Evolutionary conservation across 2,329 filamentous ascomycete genomes (phyloP), one percentile per base, ranked within the genome.

Genomic region (Penicillium hordei): DNA sequence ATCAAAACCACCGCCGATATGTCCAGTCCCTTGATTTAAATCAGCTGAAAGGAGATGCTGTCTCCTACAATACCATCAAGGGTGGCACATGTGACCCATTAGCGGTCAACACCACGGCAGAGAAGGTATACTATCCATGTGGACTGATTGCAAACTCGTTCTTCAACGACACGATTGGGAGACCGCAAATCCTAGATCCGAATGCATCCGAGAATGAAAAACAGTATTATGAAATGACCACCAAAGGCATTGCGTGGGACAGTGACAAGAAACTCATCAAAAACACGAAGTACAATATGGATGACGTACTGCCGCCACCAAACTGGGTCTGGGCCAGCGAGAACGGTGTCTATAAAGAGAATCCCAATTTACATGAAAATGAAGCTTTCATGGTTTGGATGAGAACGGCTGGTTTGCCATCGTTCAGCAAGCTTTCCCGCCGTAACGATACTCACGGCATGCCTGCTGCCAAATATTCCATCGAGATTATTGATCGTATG

Each of bases 311-410:
- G 0, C 92, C 93, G 0, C 94, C 94, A 1, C 92, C 90, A 4
- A 95, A 97, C 74, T 99, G 94, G 94, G 72, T 77, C 74, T 99
- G 94, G 94, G 72, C 78, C 19, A 70, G 82, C 13, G 83, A 85
- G 57, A 96, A 89, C 65, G 88, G 88, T 38, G 85, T 83, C 60
- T 96, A 96, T 71, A 87, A 83, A 3, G 73, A 79, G 0, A 86
- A 91, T 23, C 91, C 92, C 0, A 77, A 94, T 66, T 75, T 97
- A 19, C 82, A 88, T 61, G 78, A 86, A 0, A 88, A 91, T 77
- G 89, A 96, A 74, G 86, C 87, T 43, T 96, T 99, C 75, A 93
- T 97, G 77, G 93, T 97, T 23, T 99, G 94, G 94, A 99, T 99
- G 94, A 87, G 94, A 67, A 96, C 95, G 1, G 94, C 94, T 25